Conservation (phyloP, 2,329 filamentous ascomycete genomes). For the Fusarium sp. region DNA sequence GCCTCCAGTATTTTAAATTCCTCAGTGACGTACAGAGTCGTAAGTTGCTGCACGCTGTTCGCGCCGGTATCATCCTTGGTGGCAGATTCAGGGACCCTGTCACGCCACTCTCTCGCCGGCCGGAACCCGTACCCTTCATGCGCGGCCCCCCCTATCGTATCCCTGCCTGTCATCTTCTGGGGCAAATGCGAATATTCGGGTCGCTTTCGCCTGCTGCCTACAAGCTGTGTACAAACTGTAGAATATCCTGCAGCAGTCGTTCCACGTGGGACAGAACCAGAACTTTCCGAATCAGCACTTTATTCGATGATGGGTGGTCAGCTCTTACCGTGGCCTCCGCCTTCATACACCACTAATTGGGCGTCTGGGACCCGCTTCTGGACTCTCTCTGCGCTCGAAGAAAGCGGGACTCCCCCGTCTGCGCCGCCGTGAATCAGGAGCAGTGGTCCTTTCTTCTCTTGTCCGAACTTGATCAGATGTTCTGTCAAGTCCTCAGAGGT, state of each 20-base stretch:
- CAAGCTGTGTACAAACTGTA: background rate
- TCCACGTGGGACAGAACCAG: background rate
- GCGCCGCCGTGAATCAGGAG: background rate
- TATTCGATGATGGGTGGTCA: too few species aligned
- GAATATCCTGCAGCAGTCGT: background rate
- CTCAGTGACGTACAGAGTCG: background rate
- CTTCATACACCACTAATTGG: background rate
- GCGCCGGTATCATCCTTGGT: too few species aligned
- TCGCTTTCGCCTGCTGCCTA: too few species aligned
- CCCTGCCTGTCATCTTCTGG: too few species aligned
- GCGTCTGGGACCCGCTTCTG: background rate
- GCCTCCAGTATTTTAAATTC: background rate
- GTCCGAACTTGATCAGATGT: background rate
- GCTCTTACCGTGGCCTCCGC: background rate
- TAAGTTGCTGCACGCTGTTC: background rate
- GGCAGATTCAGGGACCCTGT: too few species aligned
- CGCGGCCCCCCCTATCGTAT: too few species aligned
- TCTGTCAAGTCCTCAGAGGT: background rate
- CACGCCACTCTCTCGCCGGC: too few species aligned
- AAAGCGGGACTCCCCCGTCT: background rate
- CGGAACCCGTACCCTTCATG: too few species aligned
- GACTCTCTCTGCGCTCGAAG: background rate
- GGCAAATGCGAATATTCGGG: too few species aligned
- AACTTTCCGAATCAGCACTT: background rate
- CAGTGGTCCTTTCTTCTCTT: background rate